Evolutionary conservation across 2,329 filamentous ascomycete species (phyloP).

Genomic region (Trichothecium roseum): DNA sequence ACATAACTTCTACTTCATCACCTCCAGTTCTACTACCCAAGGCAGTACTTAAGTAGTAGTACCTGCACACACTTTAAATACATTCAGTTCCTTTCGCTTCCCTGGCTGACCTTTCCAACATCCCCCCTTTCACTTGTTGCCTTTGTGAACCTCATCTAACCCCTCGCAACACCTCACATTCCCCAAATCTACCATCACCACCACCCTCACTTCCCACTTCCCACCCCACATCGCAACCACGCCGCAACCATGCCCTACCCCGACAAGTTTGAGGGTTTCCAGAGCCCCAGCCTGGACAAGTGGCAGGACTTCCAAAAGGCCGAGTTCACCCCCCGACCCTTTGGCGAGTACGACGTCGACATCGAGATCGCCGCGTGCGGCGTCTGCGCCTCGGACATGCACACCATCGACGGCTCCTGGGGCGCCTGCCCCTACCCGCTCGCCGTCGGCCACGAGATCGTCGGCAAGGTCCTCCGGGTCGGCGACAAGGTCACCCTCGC

Average conservation of each 20-base stretch:
- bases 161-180: no score
- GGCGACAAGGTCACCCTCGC: slow-evolving; percentile 39
- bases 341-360: slow-evolving; percentile 79
- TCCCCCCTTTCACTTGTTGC: no score
- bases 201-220: not conserved
- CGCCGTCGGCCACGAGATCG: slow-evolving; percentile 62
- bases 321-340: slow-evolving; percentile 74
- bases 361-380: slow-evolving; percentile 78
- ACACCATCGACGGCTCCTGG: slow-evolving; percentile 62
- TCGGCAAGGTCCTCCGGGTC: slow-evolving; percentile 58
- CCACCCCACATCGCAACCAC: not conserved
- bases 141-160: no score
- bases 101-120: no score
- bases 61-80: no score
- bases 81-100: no score
- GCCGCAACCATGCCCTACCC: slow-evolving; percentile 40
- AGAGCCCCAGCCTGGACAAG: slow-evolving; percentile 41
- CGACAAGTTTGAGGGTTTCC: slow-evolving; percentile 52
- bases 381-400: slow-evolving; percentile 62
- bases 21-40: no score
- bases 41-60: no score
- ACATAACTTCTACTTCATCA: no score
- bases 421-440: slow-evolving; percentile 51
- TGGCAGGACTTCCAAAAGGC: slow-evolving; percentile 58
- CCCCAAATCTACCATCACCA: no score